These are phyloP conservation scores for Mycena amicta DNA, from an alignment of 768 basidiomycete species.

Conservation along the genomic window DNA sequence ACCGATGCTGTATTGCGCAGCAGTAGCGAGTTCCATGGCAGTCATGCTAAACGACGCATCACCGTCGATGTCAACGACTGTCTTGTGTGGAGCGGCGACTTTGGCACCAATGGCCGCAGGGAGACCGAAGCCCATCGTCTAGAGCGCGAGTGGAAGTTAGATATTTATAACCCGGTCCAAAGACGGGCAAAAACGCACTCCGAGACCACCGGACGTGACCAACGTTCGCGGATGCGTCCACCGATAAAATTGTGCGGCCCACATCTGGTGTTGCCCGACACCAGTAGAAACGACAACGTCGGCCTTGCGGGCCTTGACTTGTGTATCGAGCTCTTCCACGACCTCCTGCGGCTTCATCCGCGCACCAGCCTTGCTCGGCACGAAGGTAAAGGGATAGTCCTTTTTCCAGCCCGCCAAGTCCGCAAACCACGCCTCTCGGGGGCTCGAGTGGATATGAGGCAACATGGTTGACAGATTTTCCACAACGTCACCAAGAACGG, in stretches of 20 bases:
- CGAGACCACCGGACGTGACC: conserved; percentile 94
- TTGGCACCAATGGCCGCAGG: conserved; percentile 96
- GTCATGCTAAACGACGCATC: conserved; percentile 99
- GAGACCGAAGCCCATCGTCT: conserved; percentile 99
- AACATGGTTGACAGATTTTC: conserved; percentile 81
- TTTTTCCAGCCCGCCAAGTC: conserved; percentile 85
- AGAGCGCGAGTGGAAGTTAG: conserved; percentile 8
- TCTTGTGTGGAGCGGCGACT: conserved; percentile 91
- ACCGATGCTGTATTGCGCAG: conserved; percentile 87
- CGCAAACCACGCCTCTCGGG: conserved; percentile 79
- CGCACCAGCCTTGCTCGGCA: conserved; percentile 60
- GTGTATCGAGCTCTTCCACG: conserved; percentile 85
- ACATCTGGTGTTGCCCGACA: conserved; percentile 99
- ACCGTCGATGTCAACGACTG: conserved; percentile 94
- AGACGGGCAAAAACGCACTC: conserved; percentile 56
- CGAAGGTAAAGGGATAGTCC: conserved; percentile 88
- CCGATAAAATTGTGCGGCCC: conserved; percentile 93
- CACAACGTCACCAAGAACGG: conserved; percentile 91
- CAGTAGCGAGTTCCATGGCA: conserved; percentile 97
- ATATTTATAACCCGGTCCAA: conserved; percentile 7
- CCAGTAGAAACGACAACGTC: conserved; percentile 90
- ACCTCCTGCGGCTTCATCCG: conserved; percentile 97
- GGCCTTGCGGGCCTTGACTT: conserved; percentile 79
- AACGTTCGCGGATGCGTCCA: conserved; percentile 87
- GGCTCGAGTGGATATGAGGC: conserved; percentile 66